These are phyloP conservation scores for Anaeromyces robustus DNA, from an alignment of 192 early-diverging fungal species.

Conservation along the genomic window DNA sequence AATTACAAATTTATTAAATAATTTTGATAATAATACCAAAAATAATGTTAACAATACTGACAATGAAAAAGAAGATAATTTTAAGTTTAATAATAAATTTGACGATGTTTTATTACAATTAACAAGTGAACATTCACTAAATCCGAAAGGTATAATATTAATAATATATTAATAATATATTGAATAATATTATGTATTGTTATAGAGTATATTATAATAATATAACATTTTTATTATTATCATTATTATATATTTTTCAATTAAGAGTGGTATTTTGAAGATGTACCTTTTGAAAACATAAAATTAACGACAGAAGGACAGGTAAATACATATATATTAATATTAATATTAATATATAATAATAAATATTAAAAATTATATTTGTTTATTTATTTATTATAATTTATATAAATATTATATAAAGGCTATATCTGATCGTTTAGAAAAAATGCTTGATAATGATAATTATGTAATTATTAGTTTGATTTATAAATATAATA, in stretches of 20 bases:
- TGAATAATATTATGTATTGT: too few species aligned
- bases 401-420: too few species aligned
- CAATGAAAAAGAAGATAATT: not conserved
- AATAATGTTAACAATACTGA: not conserved
- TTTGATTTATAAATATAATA: too few species aligned
- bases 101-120: not conserved
- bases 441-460: not conserved
- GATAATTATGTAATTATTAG: not conserved
- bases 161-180: too few species aligned
- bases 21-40: not conserved
- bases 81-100: not conserved
- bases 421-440: not conserved
- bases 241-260: too few species aligned
- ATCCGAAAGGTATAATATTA: not conserved
- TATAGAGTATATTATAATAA: too few species aligned
- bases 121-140: not conserved
- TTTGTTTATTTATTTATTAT: too few species aligned
- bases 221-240: too few species aligned
- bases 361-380: too few species aligned
- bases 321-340: not conserved
- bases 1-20: not conserved
- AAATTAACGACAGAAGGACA: not conserved
- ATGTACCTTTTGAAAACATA: not conserved
- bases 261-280: not conserved
- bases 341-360: too few species aligned